These are phyloP conservation scores for Coniochaeta sp. DNA, from an alignment of 2,329 filamentous ascomycete species.

Conservation along the genomic window DNA sequence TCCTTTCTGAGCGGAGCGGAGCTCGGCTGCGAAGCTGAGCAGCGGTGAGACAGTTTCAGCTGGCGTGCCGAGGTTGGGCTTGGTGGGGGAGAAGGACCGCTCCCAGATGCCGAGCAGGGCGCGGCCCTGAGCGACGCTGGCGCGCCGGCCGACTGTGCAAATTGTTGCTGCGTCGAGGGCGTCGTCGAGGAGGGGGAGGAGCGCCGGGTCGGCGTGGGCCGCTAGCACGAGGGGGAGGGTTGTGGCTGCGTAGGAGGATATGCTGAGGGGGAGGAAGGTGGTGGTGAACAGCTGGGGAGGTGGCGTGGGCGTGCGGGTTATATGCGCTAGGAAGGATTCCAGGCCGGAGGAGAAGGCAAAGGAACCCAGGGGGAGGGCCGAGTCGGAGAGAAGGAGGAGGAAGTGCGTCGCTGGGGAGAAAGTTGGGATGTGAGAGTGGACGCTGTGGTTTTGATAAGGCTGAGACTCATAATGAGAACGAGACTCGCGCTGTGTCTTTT, in stretches of 20 bases:
- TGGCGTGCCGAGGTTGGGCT: constrained; percentile 9
- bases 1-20: constrained; percentile 15
- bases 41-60: not conserved
- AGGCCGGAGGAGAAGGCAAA: constrained; percentile 81
- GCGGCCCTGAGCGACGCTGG: constrained; percentile 67
- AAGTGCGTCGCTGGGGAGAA: constrained; percentile 46
- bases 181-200: constrained; percentile 59
- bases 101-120: constrained; percentile 73
- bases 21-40: constrained; percentile 26
- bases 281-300: constrained; percentile 43
- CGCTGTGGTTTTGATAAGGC: too few species aligned
- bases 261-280: constrained; percentile 61
- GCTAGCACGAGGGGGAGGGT: constrained; percentile 69
- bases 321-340: constrained; percentile 74
- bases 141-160: constrained; percentile 71
- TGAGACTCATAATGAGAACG: not conserved
- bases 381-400: constrained; percentile 72
- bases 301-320: constrained; percentile 13
- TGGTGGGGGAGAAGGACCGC: constrained; percentile 46
- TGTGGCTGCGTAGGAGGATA: constrained; percentile 64
- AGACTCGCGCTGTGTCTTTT: not conserved
- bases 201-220: constrained; percentile 47
- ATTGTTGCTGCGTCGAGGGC: constrained; percentile 67
- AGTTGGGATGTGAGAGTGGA: constrained; percentile 4
- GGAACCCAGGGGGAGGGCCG: constrained; percentile 73